Evolutionary conservation across 2,329 filamentous ascomycete genomes (phyloP).

Genomic region (Dactylonectria estremocensis): DNA sequence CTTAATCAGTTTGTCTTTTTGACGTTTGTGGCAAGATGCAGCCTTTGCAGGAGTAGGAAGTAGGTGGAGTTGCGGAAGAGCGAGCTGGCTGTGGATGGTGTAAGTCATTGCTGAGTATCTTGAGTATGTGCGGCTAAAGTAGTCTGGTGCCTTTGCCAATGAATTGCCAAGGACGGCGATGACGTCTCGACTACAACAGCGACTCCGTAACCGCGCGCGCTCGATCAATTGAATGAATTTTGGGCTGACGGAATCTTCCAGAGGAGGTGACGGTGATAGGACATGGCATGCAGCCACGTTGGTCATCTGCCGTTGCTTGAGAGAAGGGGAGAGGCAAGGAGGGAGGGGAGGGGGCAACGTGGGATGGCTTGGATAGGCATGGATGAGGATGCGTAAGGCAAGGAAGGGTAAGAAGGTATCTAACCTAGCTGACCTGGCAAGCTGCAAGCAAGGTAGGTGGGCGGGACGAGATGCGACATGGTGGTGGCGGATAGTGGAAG

Average conservation of each 20-base stretch:
- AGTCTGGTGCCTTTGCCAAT: neutral
- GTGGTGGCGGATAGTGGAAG: neutral
- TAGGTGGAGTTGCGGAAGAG: neutral
- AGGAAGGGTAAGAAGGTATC: too few relatives aligned
- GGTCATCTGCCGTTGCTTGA: constrained; percentile 2
- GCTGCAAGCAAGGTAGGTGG: too few relatives aligned
- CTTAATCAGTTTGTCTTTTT: too few relatives aligned
- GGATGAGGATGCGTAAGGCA: too few relatives aligned
- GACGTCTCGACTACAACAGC: neutral
- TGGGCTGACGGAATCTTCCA: constrained; percentile 2
- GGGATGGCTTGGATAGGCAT: neutral
- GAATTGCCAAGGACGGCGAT: neutral
- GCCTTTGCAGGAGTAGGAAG: too few relatives aligned
- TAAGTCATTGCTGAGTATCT: neutral
- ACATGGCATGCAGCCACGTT: constrained; percentile 1
- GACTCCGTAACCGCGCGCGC: neutral
- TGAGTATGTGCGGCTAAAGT: neutral
- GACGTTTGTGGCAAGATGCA: too few relatives aligned
- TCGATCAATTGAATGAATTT: neutral
- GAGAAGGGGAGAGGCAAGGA: neutral
- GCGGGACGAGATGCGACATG: constrained; percentile 4
- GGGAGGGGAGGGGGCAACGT: neutral
- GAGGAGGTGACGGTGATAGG: neutral
- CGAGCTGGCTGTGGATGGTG: neutral
- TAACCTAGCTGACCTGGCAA: too few relatives aligned